Evolutionary conservation across 495 filamentous ascomycete species (phyloP).

Genomic region (Talaromyces nanjingensis): DNA sequence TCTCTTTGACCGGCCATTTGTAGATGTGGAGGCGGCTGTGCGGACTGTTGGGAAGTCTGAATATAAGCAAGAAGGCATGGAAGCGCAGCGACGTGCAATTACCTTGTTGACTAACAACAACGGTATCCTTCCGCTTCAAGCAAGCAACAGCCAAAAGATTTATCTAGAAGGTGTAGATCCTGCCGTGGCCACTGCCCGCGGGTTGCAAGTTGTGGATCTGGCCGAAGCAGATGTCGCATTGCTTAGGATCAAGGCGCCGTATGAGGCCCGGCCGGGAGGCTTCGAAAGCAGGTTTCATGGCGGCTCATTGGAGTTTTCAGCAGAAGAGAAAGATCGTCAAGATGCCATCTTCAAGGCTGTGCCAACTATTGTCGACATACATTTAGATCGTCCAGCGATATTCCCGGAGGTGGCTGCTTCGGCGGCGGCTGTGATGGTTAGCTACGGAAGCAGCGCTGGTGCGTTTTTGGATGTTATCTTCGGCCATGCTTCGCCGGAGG

Average conservation of each 20-base stretch:
- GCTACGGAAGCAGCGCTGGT: neutral
- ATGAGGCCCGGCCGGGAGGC: slow-evolving; percentile 20
- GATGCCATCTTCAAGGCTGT: neutral
- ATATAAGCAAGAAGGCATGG: slow-evolving; percentile 21
- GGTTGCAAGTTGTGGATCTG: neutral
- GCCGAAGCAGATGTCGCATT: slow-evolving; percentile 30
- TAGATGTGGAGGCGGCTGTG: slow-evolving; percentile 23
- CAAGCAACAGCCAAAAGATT: neutral
- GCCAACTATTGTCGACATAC: neutral
- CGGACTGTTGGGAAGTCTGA: slow-evolving; percentile 25
- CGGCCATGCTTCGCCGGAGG: neutral
- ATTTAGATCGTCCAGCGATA: neutral
- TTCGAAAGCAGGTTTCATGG: slow-evolving; percentile 25
- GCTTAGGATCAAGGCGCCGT: slow-evolving; percentile 23
- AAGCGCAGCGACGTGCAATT: slow-evolving; percentile 19
- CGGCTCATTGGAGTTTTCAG: slow-evolving; percentile 28
- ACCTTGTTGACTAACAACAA: slow-evolving; percentile 26
- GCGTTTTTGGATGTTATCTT: neutral
- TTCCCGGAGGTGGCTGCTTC: neutral
- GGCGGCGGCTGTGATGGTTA: neutral
- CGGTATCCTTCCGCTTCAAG: neutral
- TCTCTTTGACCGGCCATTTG: slow-evolving; percentile 16
- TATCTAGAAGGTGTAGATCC: neutral
- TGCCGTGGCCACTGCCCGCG: neutral
- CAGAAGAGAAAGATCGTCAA: slow-evolving; percentile 23